These are phyloP conservation scores for Neonothopanus nambi DNA, from an alignment of 1,284 basidiomycete species.

Conservation along the genomic window DNA sequence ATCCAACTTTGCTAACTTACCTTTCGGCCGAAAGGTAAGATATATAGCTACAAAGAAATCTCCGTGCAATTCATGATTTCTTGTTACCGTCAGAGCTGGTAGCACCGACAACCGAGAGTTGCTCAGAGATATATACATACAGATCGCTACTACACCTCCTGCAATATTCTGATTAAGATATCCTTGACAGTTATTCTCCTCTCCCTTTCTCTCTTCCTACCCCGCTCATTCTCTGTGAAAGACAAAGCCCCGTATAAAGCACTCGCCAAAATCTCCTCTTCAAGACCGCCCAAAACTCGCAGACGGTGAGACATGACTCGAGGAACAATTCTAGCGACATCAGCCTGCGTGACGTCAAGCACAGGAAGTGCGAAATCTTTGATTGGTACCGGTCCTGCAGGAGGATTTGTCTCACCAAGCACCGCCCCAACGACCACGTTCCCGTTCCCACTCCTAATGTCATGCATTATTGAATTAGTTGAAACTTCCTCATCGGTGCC, in stretches of 20 bases:
- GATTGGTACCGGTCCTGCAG: neutral
- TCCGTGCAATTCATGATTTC: too few relatives aligned
- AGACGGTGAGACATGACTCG: constrained; percentile 71
- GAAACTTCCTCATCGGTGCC: too few relatives aligned
- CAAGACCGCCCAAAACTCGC: constrained; percentile 62
- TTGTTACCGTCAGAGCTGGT: too few relatives aligned
- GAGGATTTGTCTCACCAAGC: constrained; percentile 7
- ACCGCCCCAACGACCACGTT: constrained; percentile 23
- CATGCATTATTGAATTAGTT: constrained; percentile 15
- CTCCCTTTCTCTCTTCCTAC: constrained; percentile 1
- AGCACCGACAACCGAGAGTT: too few relatives aligned
- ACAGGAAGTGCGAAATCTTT: constrained; percentile 19
- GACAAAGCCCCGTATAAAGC: constrained; percentile 51
- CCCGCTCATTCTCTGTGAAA: neutral
- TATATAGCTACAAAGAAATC: too few relatives aligned
- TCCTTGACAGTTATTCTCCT: constrained; percentile 53
- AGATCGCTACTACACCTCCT: constrained; percentile 54
- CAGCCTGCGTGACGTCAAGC: constrained; percentile 68
- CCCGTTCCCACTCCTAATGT: constrained; percentile 25
- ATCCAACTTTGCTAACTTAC: too few relatives aligned
- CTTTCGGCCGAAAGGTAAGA: too few relatives aligned
- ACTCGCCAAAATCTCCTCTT: constrained; percentile 66
- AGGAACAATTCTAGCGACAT: constrained; percentile 68
- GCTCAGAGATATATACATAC: too few relatives aligned
- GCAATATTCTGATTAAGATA: constrained; percentile 54